Evolutionary conservation across 2,329 filamentous ascomycete species (phyloP), one percentile per base, ranked within the genome.

Genomic region (Fusarium sp.): DNA sequence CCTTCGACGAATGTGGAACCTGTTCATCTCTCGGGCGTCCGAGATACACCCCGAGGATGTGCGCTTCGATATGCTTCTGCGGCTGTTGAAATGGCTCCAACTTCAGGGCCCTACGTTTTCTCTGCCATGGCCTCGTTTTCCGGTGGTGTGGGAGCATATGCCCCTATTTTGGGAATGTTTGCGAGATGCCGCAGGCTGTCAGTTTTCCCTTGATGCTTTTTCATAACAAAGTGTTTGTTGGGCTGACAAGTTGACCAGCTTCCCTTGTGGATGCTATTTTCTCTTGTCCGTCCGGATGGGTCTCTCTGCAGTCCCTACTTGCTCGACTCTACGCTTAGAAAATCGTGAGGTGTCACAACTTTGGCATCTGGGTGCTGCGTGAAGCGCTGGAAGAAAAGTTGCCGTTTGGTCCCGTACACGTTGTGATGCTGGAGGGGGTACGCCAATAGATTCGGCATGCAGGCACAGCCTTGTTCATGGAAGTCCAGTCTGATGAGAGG

Each of bases 271-370:
- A 27, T 32, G 22, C 50, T 32, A 11, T 17, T 32, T 20, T 73
- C 22, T 63, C 40, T 37, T 52, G 69, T 12, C 64, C 79, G 33
- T 25, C 68, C 4, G 66, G 78, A 59, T 83, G 80, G 80, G 69
- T 79, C 35, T 80, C 78, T 11, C 70, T 82, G 71, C 81, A 83
- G 75, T 80, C 80, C 12, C 81, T 83, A 52, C 75, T 77, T 57
- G 81, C 81, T 27, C 80, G 78, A 57, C 68, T 82, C 20, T 74
- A 79, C 63, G 78, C 76, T 67, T 58, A 69, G n/a, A 37, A 52
- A 9, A 68, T 77, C 20, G 65, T 71, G 27, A 15, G 58, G 12
- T 80, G 79, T 73, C 70, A 70, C 47, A 80, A 80, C 60, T 75
- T 81, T 47, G 80, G 73, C 61, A 68, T 82, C 63, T 80, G 79